Conservation (phyloP, 2,329 filamentous ascomycete genomes). For the Cladosporium sp. region DNA sequence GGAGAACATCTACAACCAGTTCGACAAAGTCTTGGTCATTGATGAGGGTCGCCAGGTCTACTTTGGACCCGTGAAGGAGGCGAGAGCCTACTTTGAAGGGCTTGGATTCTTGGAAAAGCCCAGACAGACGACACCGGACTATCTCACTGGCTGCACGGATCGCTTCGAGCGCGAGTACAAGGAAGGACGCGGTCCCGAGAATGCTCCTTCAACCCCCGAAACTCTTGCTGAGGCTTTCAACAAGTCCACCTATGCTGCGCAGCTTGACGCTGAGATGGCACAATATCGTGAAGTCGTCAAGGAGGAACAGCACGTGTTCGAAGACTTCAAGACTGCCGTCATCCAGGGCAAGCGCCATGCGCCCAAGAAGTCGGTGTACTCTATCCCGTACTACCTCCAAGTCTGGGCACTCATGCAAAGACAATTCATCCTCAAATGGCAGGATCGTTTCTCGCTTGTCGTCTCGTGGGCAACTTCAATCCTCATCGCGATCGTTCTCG, state of each 20-base stretch:
- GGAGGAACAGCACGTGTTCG: conserved; percentile 65
- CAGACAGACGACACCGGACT: conserved; percentile 78
- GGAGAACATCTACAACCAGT: conserved; percentile 75
- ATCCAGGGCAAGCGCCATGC: conserved; percentile 77
- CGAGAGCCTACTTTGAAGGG: conserved; percentile 72
- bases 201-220: conserved; percentile 69
- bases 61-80: conserved; percentile 68
- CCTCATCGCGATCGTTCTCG: conserved; percentile 74
- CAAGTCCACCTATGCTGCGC: conserved; percentile 59
- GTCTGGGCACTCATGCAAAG: conserved; percentile 81
- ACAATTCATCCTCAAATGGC: conserved; percentile 82
- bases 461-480: conserved; percentile 72
- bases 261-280: conserved; percentile 65
- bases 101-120: conserved; percentile 74
- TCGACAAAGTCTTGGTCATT: conserved; percentile 83
- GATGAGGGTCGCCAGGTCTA: conserved; percentile 74
- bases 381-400: conserved; percentile 78
- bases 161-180: conserved; percentile 80
- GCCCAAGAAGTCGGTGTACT: conserved; percentile 73
- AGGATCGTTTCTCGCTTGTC: conserved; percentile 75
- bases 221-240: conserved; percentile 70
- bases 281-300: conserved; percentile 66
- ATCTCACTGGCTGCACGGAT: conserved; percentile 79
- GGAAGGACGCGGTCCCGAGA: conserved; percentile 61
- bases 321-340: conserved; percentile 76